Base-by-base conservation (phyloP, 257 asterid genomes). In the Fraxinus cuspidata region DNA sequence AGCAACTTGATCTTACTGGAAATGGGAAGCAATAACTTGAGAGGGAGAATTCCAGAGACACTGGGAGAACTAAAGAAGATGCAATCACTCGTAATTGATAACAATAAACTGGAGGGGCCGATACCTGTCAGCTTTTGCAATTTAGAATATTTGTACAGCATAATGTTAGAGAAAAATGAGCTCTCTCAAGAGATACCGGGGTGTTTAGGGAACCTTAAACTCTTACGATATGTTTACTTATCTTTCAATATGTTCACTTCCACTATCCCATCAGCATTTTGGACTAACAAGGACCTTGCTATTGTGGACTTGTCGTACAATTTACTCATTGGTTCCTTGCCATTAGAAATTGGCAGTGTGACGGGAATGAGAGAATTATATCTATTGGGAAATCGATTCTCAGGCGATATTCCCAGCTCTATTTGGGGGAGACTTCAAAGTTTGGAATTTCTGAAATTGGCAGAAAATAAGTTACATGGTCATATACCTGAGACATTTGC, bases 401-500 rank as follows among this genome's bases (percentile, higher is more conserved):
- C 84, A 1, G 80, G 84, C 23, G 58, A 34, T 12, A 77, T 83
- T 21, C 86, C 86, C 58, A 74, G 77, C 15, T 2, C 63, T 2
- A 25, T 80, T 6, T 74, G 80, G 9, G 16, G 70, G 9, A 32
- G 74, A 47, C 80, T 80, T 42, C 78, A 74, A 63, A 63, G 19
- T 4, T 75, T 83, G 69, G 75, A 35, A 15, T 1, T 1, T 37
- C 79, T 80, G 15, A 53, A 29, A 2, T 69, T 80, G 47, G 74
- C 81, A 28, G 31, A 38, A 3, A 83, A 83, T 71, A 72, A 15
- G 74, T 80, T 83, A 0, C 23, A 63, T 68, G 79, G 81, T 8
- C n/a, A 70, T 6, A 73, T 83, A 72, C 86, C 84, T 18, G 23
- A 65, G 13, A 25, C 77, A 0, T 70, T 83, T 32, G 72, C 38